A percentile compares a stretch with the other conserved stretches of the same genome.
Evolutionary conservation across 345 rosid genomes (phyloP).

Genomic region (Fremontodendron californicum): DNA sequence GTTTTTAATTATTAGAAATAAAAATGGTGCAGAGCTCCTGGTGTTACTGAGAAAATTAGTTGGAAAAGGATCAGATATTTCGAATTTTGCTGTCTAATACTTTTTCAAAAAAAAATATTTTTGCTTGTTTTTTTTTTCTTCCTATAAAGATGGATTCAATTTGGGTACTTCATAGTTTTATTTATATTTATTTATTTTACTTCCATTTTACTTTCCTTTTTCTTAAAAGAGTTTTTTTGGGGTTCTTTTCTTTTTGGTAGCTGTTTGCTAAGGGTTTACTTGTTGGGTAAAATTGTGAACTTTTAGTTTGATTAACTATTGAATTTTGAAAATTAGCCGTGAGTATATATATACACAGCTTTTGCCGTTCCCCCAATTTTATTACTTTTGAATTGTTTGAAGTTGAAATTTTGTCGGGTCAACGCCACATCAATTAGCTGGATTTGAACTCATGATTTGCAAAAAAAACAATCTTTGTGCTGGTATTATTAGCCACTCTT

Average conservation of each 20-base stretch:
- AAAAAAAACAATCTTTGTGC: conserved; percentile 8
- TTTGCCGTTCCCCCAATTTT: neutral
- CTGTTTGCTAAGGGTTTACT: conserved; percentile 1
- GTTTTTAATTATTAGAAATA: neutral
- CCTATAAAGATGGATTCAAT: neutral
- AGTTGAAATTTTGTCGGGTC: neutral
- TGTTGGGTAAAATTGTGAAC: neutral
- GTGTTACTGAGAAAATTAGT: conserved; percentile 13
- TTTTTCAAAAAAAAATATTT: neutral
- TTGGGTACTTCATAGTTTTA: neutral
- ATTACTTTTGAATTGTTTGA: neutral
- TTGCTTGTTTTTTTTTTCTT: neutral
- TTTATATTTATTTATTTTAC: conserved; percentile 8
- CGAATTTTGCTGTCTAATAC: conserved; percentile 7
- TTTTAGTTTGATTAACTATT: neutral
- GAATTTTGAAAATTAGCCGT: neutral
- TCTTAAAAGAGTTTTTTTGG: neutral
- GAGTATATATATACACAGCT: neutral
- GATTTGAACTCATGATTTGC: conserved; percentile 11
- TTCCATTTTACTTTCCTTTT: neutral
- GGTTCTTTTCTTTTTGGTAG: conserved; percentile 17
- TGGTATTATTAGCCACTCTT: conserved; percentile 15
- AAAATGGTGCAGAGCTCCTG: neutral
- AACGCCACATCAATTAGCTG: neutral
- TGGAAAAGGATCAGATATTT: conserved; percentile 5